A percentile compares a stretch with the other conserved stretches of the same genome.
phyloP scores from a whole-genome alignment of 2,329 filamentous ascomycete genomes.

The Colletotrichum lupini region DNA sequence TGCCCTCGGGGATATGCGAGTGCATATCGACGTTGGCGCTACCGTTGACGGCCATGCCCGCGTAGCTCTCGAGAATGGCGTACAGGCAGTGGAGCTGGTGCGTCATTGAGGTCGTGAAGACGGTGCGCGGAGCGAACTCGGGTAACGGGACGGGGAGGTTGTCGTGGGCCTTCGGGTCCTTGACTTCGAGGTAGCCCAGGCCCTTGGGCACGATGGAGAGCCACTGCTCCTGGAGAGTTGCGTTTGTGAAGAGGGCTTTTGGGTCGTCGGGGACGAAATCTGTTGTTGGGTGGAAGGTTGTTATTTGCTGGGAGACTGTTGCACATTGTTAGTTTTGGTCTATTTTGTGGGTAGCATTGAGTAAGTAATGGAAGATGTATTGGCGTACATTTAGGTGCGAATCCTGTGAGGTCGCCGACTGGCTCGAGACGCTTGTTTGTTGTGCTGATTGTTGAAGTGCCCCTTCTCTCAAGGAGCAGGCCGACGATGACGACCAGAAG shows the following conservation, averaged over 20 bases:
- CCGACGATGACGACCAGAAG: slow-evolving; percentile 48
- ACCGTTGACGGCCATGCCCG: slow-evolving; percentile 33
- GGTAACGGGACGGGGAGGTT: slow-evolving; percentile 50
- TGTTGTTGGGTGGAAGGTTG: slow-evolving; percentile 49
- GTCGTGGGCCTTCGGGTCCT: slow-evolving; percentile 46
- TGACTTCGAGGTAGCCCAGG: slow-evolving; percentile 52
- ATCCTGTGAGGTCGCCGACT: slow-evolving; percentile 52
- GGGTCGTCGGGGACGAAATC: slow-evolving; percentile 51
- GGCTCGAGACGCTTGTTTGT: slow-evolving; percentile 43
- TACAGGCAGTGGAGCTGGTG: slow-evolving; percentile 57
- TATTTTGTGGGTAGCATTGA: no score
- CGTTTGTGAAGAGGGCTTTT: slow-evolving; percentile 51
- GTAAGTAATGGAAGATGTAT: background rate
- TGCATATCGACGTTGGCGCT: slow-evolving; percentile 22
- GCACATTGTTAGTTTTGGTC: background rate
- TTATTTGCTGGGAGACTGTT: slow-evolving; percentile 52
- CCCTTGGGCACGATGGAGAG: slow-evolving; percentile 52
- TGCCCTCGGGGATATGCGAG: slow-evolving; percentile 41
- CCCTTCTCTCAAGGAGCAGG: slow-evolving; percentile 46
- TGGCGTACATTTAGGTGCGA: slow-evolving; percentile 49
- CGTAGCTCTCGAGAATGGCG: slow-evolving; percentile 50
- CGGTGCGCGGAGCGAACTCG: slow-evolving; percentile 46
- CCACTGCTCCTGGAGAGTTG: slow-evolving; percentile 48
- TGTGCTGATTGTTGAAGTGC: slow-evolving; percentile 15
- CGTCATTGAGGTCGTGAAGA: slow-evolving; percentile 55